Conservation (phyloP, 2,329 filamentous ascomycete genomes). For the Chrysoporthe puriensis region DNA sequence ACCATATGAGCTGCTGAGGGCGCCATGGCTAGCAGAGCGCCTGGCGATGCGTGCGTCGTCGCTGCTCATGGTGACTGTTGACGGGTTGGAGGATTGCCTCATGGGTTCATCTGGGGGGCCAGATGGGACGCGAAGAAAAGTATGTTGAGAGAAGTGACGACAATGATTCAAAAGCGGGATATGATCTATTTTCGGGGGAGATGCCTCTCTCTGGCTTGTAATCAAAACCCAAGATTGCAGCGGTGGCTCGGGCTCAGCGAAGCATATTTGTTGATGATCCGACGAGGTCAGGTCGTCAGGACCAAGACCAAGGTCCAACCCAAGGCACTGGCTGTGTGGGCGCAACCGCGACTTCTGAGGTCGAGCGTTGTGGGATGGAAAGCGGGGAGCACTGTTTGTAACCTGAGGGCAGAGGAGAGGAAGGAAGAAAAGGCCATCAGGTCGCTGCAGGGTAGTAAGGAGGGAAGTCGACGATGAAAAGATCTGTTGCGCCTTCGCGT, state of each 20-base stretch:
- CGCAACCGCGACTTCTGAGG: no score
- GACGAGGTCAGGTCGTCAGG: slow-evolving; percentile 1
- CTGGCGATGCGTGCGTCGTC: slow-evolving; percentile 32
- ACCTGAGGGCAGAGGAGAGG: background rate
- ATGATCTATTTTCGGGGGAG: slow-evolving; percentile 19
- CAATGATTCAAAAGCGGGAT: slow-evolving; percentile 22
- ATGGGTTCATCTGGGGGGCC: slow-evolving; percentile 9
- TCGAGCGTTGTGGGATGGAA: background rate
- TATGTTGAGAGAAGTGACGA: slow-evolving; percentile 22
- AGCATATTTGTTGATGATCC: slow-evolving; percentile 18
- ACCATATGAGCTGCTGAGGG: slow-evolving; percentile 41
- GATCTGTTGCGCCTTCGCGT: background rate
- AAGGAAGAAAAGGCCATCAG: background rate
- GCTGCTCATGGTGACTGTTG: slow-evolving; percentile 26
- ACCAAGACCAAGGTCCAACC: background rate
- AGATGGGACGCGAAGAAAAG: slow-evolving; percentile 9
- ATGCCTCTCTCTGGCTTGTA: slow-evolving; percentile 12
- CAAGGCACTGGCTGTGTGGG: background rate
- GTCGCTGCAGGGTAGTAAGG: no score
- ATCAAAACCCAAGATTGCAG: slow-evolving; percentile 25
- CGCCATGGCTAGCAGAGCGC: slow-evolving; percentile 46
- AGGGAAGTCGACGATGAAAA: background rate
- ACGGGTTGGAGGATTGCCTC: background rate
- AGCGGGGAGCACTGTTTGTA: background rate
- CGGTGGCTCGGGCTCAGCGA: slow-evolving; percentile 12